Percentiles rank a stretch among this genome's conserved stretches.
Evolutionary conservation across 805 yeast genomes (phyloP).

Genomic region (Metahyphopichia silvanorum): DNA sequence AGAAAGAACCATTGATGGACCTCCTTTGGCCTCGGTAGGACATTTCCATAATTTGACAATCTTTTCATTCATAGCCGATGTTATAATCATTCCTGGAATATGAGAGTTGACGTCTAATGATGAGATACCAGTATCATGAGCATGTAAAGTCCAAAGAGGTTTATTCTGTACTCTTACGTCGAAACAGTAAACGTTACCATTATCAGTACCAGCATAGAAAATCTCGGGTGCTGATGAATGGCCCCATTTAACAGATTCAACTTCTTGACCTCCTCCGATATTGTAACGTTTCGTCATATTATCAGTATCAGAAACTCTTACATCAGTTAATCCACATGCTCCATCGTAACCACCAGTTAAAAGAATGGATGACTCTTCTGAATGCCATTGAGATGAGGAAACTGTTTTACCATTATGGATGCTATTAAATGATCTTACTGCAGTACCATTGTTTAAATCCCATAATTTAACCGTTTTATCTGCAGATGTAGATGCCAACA

Average conservation of each 20-base stretch:
- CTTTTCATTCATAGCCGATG: slow-evolving; percentile 92
- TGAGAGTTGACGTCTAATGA: slow-evolving; percentile 66
- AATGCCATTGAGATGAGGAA: slow-evolving; percentile 85
- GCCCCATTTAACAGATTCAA: slow-evolving; percentile 79
- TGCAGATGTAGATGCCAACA: slow-evolving; percentile 92
- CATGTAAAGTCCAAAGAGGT: slow-evolving; percentile 94
- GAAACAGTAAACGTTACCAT: slow-evolving; percentile 83
- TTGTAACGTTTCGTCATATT: slow-evolving; percentile 63
- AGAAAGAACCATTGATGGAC: slow-evolving; percentile 85
- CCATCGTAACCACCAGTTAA: slow-evolving; percentile 94
- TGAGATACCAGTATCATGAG: slow-evolving; percentile 93
- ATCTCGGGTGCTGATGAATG: slow-evolving; percentile 41
- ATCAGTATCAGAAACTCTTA: slow-evolving; percentile 63
- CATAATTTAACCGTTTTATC: slow-evolving; percentile 92
- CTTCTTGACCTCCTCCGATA: slow-evolving; percentile 69
- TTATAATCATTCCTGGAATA: slow-evolving; percentile 70
- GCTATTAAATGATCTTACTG: slow-evolving; percentile 70
- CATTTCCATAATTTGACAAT: slow-evolving; percentile 85
- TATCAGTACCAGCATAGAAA: slow-evolving; percentile 87
- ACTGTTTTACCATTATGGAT: slow-evolving; percentile 81
- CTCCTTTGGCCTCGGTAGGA: slow-evolving; percentile 32
- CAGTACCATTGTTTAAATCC: slow-evolving; percentile 77
- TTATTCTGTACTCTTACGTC: slow-evolving; percentile 69
- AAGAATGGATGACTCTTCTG: slow-evolving; percentile 59
- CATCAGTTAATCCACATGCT: slow-evolving; percentile 78